Conservation (phyloP, 495 filamentous ascomycete genomes). For the Astrothelium macrocarpum region DNA sequence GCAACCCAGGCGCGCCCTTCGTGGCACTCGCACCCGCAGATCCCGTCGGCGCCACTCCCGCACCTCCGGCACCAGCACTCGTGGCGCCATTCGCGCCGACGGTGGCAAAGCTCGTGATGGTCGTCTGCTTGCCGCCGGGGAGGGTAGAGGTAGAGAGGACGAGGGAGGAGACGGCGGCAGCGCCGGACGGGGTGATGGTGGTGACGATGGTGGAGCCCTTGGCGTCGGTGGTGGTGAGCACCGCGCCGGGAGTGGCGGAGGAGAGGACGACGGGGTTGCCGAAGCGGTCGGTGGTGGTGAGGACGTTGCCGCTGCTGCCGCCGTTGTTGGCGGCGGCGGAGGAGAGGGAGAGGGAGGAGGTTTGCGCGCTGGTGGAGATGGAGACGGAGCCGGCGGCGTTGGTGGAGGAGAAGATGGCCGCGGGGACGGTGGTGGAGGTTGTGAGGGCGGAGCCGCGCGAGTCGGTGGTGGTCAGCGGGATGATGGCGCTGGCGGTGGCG, state of each 20-base stretch:
- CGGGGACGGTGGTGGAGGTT: conserved; percentile 24
- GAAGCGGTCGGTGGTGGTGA: conserved; percentile 23
- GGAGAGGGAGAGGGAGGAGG: neutral
- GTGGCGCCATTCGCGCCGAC: conserved; percentile 9
- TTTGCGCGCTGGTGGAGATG: conserved; percentile 12
- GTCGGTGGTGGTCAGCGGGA: conserved; percentile 30
- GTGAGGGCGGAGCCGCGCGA: conserved; percentile 22
- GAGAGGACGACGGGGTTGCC: conserved; percentile 21
- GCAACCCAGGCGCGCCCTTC: neutral
- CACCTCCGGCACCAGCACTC: neutral
- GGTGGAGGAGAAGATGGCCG: conserved; percentile 20
- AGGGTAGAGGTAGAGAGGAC: conserved; percentile 28
- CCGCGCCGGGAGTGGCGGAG: conserved; percentile 19
- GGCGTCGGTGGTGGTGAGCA: conserved; percentile 29
- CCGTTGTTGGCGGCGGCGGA: neutral
- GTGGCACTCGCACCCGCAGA: neutral
- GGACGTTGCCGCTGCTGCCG: neutral
- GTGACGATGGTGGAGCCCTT: conserved; percentile 27
- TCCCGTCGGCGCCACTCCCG: neutral
- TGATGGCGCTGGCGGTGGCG: conserved; percentile 20
- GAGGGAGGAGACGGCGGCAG: conserved; percentile 23
- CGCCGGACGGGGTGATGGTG: conserved; percentile 31
- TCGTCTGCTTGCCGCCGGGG: conserved; percentile 25
- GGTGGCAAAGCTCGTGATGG: conserved; percentile 27
- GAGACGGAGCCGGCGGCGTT: conserved; percentile 16